phyloP scores from a whole-genome alignment of 2,329 filamentous ascomycete genomes.

The Neofusicoccum laricinum region DNA sequence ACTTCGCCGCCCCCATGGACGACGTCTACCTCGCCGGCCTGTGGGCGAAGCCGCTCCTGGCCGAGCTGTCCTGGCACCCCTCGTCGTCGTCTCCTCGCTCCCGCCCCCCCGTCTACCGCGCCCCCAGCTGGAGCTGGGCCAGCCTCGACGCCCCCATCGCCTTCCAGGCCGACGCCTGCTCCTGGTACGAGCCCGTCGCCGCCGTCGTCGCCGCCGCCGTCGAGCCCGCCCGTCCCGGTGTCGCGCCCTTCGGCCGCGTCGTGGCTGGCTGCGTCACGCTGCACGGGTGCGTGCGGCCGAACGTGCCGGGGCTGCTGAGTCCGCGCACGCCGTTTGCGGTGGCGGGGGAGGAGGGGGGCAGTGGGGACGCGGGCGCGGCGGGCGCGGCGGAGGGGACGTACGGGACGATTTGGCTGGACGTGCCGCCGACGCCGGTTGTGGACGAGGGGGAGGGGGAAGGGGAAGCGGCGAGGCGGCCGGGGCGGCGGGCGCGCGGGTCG shows the following conservation, averaged over 20 bases:
- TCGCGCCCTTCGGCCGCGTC: neutral
- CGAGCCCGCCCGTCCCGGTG: neutral
- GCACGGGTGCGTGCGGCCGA: neutral
- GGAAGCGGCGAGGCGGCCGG: neutral
- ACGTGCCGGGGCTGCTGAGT: constrained; percentile 2
- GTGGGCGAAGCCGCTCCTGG: constrained; percentile 13
- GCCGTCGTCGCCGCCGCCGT: neutral
- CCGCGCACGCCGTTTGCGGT: constrained; percentile 6
- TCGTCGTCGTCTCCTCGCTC: neutral
- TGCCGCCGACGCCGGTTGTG: neutral
- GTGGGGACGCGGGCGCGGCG: neutral
- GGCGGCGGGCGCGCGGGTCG: neutral
- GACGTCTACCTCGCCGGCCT: constrained; percentile 16
- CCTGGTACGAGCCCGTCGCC: constrained; percentile 13
- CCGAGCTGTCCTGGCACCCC: constrained; percentile 14
- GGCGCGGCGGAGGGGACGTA: neutral
- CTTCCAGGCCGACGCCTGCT: constrained; percentile 15
- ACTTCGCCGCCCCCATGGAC: constrained; percentile 12
- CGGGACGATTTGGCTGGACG: neutral
- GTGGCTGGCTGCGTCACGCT: neutral
- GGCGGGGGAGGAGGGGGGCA: neutral
- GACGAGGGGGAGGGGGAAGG: neutral
- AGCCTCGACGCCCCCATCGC: constrained; percentile 9
- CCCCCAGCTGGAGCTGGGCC: constrained; percentile 7
- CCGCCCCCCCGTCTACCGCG: constrained; percentile 5